Evolutionary conservation across 106 monocot genomes (phyloP).

Genomic region (Alisma plantagoaquatica): DNA sequence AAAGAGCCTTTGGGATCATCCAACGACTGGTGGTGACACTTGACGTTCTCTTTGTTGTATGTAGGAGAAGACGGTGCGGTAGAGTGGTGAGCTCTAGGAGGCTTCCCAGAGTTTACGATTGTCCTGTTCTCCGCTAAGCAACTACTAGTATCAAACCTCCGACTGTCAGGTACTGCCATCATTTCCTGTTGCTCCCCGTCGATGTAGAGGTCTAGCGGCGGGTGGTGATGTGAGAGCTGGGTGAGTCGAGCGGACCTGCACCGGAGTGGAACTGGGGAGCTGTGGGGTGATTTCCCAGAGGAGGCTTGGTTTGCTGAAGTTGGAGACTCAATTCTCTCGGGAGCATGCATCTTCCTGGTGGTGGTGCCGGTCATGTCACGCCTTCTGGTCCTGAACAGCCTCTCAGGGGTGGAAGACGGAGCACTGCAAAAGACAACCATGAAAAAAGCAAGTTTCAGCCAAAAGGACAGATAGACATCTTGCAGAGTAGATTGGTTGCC

Average conservation of each 20-base stretch:
- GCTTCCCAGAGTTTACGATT: conserved; percentile 33
- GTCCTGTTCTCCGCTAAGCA: conserved; percentile 24
- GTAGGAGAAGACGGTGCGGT: conserved; percentile 42
- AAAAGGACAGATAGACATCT: not conserved
- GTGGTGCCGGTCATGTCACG: conserved; percentile 4
- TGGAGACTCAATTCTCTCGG: conserved; percentile 26
- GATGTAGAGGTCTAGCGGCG: conserved; percentile 34
- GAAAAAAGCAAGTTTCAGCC: not conserved
- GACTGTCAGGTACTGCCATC: conserved; percentile 7
- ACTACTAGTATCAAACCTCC: conserved; percentile 7
- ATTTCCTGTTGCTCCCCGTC: conserved; percentile 34
- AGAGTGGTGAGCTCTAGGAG: conserved; percentile 42
- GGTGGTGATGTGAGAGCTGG: conserved; percentile 10
- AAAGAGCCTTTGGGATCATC: conserved; percentile 25
- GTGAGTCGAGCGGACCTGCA: conserved; percentile 24
- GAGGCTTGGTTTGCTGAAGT: conserved; percentile 18
- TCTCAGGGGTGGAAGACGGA: conserved; percentile 23
- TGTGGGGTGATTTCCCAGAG: conserved; percentile 25
- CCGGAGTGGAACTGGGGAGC: conserved; percentile 33
- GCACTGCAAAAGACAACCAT: conserved; percentile 6
- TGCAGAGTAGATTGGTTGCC: not conserved
- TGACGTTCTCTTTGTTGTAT: conserved; percentile 22
- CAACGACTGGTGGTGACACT: conserved; percentile 27
- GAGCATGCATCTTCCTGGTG: conserved; percentile 6
- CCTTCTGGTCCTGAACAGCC: conserved; percentile 13